phyloP scores from a whole-genome alignment of 2,329 filamentous ascomycete species.

The Diaporthe citrichinensis region DNA sequence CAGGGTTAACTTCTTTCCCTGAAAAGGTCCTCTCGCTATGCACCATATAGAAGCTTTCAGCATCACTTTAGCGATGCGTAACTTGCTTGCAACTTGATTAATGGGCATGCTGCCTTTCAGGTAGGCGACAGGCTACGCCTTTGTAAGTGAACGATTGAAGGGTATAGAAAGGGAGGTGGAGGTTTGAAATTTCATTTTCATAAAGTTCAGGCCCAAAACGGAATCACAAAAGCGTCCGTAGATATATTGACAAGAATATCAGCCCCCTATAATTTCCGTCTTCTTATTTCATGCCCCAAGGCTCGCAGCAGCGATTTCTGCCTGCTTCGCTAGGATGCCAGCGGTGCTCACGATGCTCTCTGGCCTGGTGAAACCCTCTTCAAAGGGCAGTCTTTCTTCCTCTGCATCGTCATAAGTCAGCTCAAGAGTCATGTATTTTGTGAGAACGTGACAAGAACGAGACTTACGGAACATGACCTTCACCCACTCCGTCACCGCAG shows the following conservation, averaged over 20 bases:
- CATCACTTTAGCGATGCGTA: too few relatives aligned
- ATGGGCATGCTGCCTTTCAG: not conserved
- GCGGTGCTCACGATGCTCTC: not conserved
- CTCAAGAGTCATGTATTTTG: not conserved
- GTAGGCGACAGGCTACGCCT: not conserved
- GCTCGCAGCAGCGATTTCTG: slow-evolving; percentile 14
- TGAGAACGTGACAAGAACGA: not conserved
- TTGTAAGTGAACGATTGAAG: not conserved
- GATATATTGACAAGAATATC: not conserved
- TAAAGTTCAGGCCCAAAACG: too few relatives aligned
- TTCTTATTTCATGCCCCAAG: not conserved
- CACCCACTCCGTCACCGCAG: slow-evolving; percentile 44
- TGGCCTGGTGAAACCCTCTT: slow-evolving; percentile 14
- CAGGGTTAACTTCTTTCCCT: too few relatives aligned
- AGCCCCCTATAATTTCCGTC: not conserved
- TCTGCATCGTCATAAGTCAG: not conserved
- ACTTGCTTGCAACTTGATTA: too few relatives aligned
- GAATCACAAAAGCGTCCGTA: not conserved
- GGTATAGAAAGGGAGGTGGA: not conserved
- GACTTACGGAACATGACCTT: slow-evolving; percentile 43
- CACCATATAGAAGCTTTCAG: too few relatives aligned
- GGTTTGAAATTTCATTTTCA: not conserved
- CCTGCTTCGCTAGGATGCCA: slow-evolving; percentile 8
- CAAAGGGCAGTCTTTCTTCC: slow-evolving; percentile 3
- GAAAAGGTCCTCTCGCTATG: too few relatives aligned